These are phyloP conservation scores for Mimosa bimucronata DNA, from an alignment of 306 rosid species.

Conservation along the genomic window DNA sequence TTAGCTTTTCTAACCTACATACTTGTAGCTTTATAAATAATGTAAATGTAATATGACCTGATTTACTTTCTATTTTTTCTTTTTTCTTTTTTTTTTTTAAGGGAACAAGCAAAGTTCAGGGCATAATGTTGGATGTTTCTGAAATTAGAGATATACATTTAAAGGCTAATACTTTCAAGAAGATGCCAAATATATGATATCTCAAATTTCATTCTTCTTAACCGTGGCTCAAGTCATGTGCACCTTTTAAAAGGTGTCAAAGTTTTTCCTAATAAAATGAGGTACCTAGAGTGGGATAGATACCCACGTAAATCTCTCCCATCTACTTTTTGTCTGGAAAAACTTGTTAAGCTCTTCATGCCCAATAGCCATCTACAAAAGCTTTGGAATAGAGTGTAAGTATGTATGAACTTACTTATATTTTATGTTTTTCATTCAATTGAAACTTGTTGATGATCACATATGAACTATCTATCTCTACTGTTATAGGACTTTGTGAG, in stretches of 20 bases:
- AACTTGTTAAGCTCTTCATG: not conserved
- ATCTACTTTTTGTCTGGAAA: not conserved
- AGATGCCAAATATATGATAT: not conserved
- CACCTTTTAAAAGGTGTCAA: not conserved
- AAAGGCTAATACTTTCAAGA: not conserved
- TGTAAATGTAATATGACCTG: not conserved
- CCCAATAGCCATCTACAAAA: not conserved
- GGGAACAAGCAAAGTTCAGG: slow-evolving; percentile 20
- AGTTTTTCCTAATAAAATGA: not conserved
- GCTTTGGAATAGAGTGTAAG: not conserved
- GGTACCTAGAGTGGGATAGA: slow-evolving; percentile 14
- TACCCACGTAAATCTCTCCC: not conserved
- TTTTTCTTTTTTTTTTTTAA: not conserved
- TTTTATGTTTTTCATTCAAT: not conserved
- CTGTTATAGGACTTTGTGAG: not conserved
- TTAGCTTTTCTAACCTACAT: not conserved
- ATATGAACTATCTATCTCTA: not conserved
- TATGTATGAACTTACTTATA: not conserved
- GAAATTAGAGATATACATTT: not conserved
- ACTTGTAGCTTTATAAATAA: not conserved
- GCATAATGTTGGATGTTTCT: not conserved
- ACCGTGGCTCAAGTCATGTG: not conserved
- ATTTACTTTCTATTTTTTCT: not conserved
- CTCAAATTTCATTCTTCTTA: not conserved
- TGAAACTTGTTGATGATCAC: not conserved